Conservation (phyloP, 2,329 filamentous ascomycete species). For the Clarireedia sp. region DNA sequence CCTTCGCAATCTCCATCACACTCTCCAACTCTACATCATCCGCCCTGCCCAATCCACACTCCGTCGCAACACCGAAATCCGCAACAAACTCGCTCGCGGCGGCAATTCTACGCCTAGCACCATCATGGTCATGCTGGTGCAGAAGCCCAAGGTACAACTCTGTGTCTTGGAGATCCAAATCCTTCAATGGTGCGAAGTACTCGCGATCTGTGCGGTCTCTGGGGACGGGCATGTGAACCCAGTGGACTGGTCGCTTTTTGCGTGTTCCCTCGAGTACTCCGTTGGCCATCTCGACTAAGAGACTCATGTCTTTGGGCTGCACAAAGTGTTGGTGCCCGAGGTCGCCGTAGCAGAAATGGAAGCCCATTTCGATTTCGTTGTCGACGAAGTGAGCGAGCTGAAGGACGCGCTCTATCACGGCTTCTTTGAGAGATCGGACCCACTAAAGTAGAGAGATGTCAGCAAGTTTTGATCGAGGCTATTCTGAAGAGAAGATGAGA, state of each 20-base stretch:
- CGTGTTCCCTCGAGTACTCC: constrained; percentile 20
- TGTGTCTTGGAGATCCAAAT: constrained; percentile 26
- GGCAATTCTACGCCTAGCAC: constrained; percentile 32
- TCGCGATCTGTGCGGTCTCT: constrained; percentile 30
- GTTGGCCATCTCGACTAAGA: constrained; percentile 33
- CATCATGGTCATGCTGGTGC: constrained; percentile 32
- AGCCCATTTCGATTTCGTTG: constrained; percentile 34
- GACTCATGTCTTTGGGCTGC: constrained; percentile 30
- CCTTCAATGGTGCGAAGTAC: constrained; percentile 34
- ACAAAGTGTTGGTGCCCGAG: constrained; percentile 36
- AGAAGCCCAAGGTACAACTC: constrained; percentile 36
- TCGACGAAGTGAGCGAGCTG: constrained; percentile 29
- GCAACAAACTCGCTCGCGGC: constrained; percentile 28
- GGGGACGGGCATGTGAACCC: constrained; percentile 38
- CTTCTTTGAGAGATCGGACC: constrained; percentile 25
- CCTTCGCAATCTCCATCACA: constrained; percentile 9
- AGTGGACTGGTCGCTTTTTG: constrained; percentile 30
- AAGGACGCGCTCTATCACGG: constrained; percentile 30
- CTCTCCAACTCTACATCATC: constrained; percentile 13
- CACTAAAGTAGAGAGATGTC: neutral
- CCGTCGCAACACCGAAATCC: constrained; percentile 34
- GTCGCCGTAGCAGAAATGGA: constrained; percentile 43
- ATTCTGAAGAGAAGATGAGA: neutral
- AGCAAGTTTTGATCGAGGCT: neutral
- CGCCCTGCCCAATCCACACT: constrained; percentile 34